These are phyloP conservation scores for Pseudogymnoascus sp. DNA, from an alignment of 2,329 filamentous ascomycete genomes.

Conservation along the genomic window DNA sequence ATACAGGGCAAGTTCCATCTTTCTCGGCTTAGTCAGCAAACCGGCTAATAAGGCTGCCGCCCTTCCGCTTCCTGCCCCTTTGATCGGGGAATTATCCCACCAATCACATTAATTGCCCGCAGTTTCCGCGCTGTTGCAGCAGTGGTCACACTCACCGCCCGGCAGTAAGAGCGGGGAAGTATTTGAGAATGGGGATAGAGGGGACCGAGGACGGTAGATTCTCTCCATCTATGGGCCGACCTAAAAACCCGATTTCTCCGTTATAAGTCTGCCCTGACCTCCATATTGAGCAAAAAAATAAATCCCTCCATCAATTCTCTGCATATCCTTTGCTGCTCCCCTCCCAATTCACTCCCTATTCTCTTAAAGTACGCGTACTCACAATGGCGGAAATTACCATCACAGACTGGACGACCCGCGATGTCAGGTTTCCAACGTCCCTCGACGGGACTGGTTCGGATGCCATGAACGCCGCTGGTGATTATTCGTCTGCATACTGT, in stretches of 20 bases:
- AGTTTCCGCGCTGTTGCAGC: neutral
- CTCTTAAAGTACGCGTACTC: neutral
- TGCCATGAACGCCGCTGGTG: conserved; percentile 90
- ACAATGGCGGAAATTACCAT: conserved; percentile 57
- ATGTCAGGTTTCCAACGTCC: conserved; percentile 81
- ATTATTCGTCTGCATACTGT: conserved; percentile 93
- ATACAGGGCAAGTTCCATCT: neutral
- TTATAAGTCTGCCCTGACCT: neutral
- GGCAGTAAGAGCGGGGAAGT: conserved; percentile 7
- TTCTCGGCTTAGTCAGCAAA: neutral
- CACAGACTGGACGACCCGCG: conserved; percentile 61
- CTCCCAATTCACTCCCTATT: neutral
- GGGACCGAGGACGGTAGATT: neutral
- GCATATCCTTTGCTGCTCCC: neutral
- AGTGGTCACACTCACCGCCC: neutral
- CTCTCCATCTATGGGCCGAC: neutral
- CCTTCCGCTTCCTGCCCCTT: neutral
- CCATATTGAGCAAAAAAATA: neutral
- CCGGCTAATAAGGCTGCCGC: neutral
- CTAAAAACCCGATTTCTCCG: neutral
- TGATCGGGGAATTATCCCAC: neutral
- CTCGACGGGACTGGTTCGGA: conserved; percentile 94
- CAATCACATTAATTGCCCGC: neutral
- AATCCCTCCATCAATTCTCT: neutral
- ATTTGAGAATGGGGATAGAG: neutral